Conservation (phyloP, 2,329 filamentous ascomycete genomes). For the Emergomyces pasteurianus region DNA sequence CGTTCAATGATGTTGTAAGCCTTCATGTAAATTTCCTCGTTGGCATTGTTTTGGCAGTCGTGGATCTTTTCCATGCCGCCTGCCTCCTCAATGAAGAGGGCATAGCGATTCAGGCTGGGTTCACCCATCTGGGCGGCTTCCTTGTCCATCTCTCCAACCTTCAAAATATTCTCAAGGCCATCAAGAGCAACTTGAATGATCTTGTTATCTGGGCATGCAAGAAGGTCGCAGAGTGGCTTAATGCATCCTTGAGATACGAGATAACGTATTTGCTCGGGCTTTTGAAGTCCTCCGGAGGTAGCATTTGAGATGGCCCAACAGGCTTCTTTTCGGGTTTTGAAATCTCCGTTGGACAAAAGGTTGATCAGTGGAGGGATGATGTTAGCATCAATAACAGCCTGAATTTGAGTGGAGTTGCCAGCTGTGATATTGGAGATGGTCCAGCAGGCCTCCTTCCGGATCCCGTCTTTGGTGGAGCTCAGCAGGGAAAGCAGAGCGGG, state of each 20-base stretch:
- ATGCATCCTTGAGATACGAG: slow-evolving; percentile 90
- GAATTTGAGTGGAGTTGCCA: slow-evolving; percentile 95
- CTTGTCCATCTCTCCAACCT: slow-evolving; percentile 98
- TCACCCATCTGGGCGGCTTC: slow-evolving; percentile 51
- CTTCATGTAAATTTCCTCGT: slow-evolving; percentile 99
- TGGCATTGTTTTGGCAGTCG: slow-evolving; percentile 99
- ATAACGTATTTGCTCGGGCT: slow-evolving; percentile 96
- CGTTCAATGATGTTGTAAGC: slow-evolving; percentile 99
- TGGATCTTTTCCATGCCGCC: slow-evolving; percentile 99
- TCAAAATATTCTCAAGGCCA: slow-evolving; percentile 96
- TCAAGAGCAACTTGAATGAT: slow-evolving; percentile 98
- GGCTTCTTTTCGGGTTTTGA: slow-evolving; percentile 98
- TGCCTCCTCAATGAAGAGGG: slow-evolving; percentile 96
- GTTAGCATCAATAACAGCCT: slow-evolving; percentile 90
- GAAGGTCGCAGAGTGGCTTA: slow-evolving; percentile 88
- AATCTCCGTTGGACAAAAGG: slow-evolving; percentile 87
- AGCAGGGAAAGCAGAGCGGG: slow-evolving; percentile 85
- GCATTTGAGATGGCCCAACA: slow-evolving; percentile 99
- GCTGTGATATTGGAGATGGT: slow-evolving; percentile 99
- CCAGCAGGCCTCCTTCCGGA: slow-evolving; percentile 99
- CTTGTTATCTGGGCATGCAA: slow-evolving; percentile 97
- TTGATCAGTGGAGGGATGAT: slow-evolving; percentile 95
- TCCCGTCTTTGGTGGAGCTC: slow-evolving; percentile 95
- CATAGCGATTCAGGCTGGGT: slow-evolving; percentile 74
- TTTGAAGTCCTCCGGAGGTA: slow-evolving; percentile 92